Conservation (phyloP, 192 early-diverging fungal genomes). For the Podila epicladia region DNA sequence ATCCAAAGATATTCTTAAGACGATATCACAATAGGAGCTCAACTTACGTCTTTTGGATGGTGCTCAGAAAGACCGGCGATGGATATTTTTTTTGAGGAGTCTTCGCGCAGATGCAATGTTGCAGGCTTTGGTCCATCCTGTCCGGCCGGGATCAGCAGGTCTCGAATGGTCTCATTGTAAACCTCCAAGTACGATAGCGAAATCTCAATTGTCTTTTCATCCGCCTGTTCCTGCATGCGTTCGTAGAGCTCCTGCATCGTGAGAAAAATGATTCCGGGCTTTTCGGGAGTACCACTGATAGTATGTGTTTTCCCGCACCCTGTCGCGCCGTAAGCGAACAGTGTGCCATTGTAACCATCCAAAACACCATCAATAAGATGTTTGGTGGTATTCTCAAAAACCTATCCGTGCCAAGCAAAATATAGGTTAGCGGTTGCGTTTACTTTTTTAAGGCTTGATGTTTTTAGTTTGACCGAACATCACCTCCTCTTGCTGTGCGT, state of each 20-base stretch:
- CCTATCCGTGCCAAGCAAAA: slow-evolving; percentile 9
- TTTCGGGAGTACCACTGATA: slow-evolving; percentile 60
- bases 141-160: slow-evolving; percentile 67
- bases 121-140: slow-evolving; percentile 48
- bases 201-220: slow-evolving; percentile 77
- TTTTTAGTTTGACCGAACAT: neutral
- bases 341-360: slow-evolving; percentile 86
- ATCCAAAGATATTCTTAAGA: slow-evolving; percentile 16
- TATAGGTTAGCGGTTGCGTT: neutral
- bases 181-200: slow-evolving; percentile 90
- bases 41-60: slow-evolving; percentile 53
- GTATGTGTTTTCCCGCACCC: slow-evolving; percentile 93
- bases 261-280: slow-evolving; percentile 92
- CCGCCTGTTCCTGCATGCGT: slow-evolving; percentile 68
- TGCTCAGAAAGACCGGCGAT: slow-evolving; percentile 81
- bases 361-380: slow-evolving; percentile 76
- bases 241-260: slow-evolving; percentile 93
- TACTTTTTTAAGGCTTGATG: too few species aligned
- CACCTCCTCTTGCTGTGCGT: slow-evolving; percentile 74
- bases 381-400: slow-evolving; percentile 75
- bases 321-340: slow-evolving; percentile 90
- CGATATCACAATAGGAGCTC: slow-evolving; percentile 53
- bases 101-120: slow-evolving; percentile 79
- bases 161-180: slow-evolving; percentile 97
- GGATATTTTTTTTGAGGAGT: slow-evolving; percentile 68